Base-by-base conservation (phyloP, 2,329 filamentous ascomycete species). In the Microdochium nivale region DNA sequence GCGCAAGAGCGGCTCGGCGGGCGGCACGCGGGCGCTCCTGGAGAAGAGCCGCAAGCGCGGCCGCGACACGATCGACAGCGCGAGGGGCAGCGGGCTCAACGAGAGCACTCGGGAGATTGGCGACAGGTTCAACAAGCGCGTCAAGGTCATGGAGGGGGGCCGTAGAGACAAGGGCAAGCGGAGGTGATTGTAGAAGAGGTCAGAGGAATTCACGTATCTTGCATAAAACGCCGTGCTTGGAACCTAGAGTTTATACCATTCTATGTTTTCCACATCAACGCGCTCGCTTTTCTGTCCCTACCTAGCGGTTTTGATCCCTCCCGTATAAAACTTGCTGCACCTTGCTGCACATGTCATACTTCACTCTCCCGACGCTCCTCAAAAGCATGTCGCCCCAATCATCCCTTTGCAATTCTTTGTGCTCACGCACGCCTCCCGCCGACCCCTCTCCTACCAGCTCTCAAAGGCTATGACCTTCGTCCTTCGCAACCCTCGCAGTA, bases 11-110 rank as follows among this genome's bases (percentile, higher is more conserved):
- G 74, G 75, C 58, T 21, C 13, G 13, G 71, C 77, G 52, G 72
- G 76, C 24, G 76, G 79, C 30, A 80, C 80, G 13, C 77, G 75
- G 58, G 79, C 80, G 0, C 64, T 89, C 58, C 68, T 91, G 58
- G 91, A 95, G 63, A 91, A 86, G 77, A 95, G 90, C 66, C 79
- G 91, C 56, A 96, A 96, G 78, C 80, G 91, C 59, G 79, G 79
- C 25, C 74, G 80, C 23, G 86, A 91, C 25, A 79, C 77, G 0
- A 65, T 66, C 21, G 90, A 95, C 67, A 84, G 87, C 0, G 83
- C 81, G 7, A 79, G 86, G 53, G 81, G 79, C 25, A 84, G 81
- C 64, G 86, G 78, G 19, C 58, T 62, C 32, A 68, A 64, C 48
- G 71, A 75, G 8, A 72, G 72, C 7, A 64, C 62, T 3, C 58